Conservation (phyloP, 164 flowering plant species). For the Dillenia turbinata region DNA sequence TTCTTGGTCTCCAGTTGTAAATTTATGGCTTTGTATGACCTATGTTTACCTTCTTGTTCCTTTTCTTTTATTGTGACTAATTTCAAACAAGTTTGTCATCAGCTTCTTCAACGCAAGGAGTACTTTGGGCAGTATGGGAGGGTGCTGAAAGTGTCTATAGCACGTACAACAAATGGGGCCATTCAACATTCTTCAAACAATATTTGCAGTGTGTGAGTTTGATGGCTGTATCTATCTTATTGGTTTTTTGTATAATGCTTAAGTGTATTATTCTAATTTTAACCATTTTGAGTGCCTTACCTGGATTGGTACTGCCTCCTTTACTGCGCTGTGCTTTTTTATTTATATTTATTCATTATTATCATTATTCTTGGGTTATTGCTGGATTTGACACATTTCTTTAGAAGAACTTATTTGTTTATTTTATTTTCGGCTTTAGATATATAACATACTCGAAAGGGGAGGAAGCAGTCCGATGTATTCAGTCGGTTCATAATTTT, state of each 20-base stretch:
- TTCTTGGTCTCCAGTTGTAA: not conserved
- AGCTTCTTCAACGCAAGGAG: constrained; percentile 85
- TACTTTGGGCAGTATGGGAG: constrained; percentile 98
- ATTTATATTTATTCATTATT: not conserved
- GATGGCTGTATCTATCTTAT: not conserved
- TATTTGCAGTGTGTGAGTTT: constrained; percentile 96
- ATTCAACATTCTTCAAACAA: constrained; percentile 82
- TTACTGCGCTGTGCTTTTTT: not conserved
- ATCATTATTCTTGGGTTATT: too few species aligned
- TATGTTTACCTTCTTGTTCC: not conserved
- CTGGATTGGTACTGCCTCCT: not conserved
- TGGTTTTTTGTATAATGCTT: not conserved
- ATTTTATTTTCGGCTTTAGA: constrained; percentile 32
- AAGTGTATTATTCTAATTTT: too few species aligned
- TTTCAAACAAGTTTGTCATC: constrained; percentile 18
- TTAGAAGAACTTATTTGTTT: too few species aligned
- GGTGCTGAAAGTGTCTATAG: constrained; percentile 86
- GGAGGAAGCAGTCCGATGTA: constrained; percentile 96
- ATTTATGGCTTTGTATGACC: too few species aligned
- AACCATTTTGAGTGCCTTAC: too few species aligned
- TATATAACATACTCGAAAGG: constrained; percentile 92
- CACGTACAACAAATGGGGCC: constrained; percentile 81
- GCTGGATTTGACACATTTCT: not conserved
- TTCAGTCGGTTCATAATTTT: constrained; percentile 90
- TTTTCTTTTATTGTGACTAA: not conserved